Base-by-base conservation (phyloP, 2,329 filamentous ascomycete genomes). In the Botrytis fragariae region DNA sequence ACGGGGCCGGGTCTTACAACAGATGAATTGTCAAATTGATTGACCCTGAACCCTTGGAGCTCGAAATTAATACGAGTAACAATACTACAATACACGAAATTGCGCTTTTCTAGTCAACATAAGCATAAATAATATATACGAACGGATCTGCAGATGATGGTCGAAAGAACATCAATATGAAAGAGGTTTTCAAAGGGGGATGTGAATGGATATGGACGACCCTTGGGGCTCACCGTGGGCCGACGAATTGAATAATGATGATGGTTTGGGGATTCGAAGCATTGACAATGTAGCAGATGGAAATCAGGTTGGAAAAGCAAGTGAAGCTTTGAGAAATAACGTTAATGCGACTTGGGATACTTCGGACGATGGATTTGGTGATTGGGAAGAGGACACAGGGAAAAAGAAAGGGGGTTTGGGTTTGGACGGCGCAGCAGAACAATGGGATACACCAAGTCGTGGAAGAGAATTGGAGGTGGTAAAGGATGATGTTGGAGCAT, bases 221-320 rank as follows among this genome's bases (percentile, higher is more conserved):
- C 79, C 80, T 73, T 83, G 81, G 81, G 80, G 81, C 76, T 83
- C 71, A 69, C 81, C 81, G 44, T 83, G 81, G 81, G 81, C 81
- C 76, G 81, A 82, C 72, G 80, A 81, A 75, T 60, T 72, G 42
- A 59, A 72, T 10, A 59, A 68, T 32, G 48, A 72, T 18, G 39
- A 45, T 48, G 62, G 60, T 14, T 29, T 72, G 35, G 69, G 6
- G 6, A 45, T 18, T 44, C 45, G 37, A 29, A 51, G 69, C 35
- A 67, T 44, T 51, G 60, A 42, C 9, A 37, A 72, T 44, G 44
- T 69, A 74, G 70, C 71, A 71, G 54, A 39, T 68, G 60, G 69
- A 45, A 42, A 72, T 60, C 63, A 71, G 62, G 54, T 74, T 74
- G 62, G 71, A 73, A 71, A 67, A 61, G 32, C 77, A 14, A 75